phyloP scores from a whole-genome alignment of 2,329 filamentous ascomycete genomes.

The Zymoseptoria pseudotritici region DNA sequence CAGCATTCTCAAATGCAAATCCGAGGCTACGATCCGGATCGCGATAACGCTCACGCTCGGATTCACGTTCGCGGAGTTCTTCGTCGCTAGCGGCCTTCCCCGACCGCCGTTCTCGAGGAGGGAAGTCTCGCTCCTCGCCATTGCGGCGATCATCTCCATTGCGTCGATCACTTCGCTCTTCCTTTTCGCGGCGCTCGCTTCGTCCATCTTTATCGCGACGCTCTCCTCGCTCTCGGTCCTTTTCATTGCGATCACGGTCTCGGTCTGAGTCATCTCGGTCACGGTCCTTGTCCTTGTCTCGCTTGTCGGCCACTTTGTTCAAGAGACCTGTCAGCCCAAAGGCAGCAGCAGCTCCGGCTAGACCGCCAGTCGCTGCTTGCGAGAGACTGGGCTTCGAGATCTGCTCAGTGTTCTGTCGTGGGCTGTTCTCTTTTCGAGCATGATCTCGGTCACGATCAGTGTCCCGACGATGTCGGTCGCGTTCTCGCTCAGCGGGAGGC shows the following conservation, averaged over 20 bases:
- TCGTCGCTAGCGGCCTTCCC: constrained; percentile 19
- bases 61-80: constrained; percentile 17
- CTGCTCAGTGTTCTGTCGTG: constrained; percentile 14
- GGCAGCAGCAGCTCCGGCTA: constrained; percentile 27
- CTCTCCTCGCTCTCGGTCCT: constrained; percentile 15
- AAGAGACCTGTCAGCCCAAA: constrained; percentile 24
- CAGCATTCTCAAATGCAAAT: constrained; percentile 27
- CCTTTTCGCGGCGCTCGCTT: constrained; percentile 5
- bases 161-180: constrained; percentile 9
- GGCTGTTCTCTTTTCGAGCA: constrained; percentile 20
- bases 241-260: constrained; percentile 15
- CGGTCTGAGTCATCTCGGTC: constrained; percentile 15
- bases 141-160: constrained; percentile 4
- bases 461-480: constrained; percentile 22
- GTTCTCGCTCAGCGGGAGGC: constrained; percentile 15
- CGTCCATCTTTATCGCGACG: constrained; percentile 14
- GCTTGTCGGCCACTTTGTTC: constrained; percentile 19
- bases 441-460: constrained; percentile 18
- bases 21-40: constrained; percentile 26
- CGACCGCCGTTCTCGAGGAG: constrained; percentile 7
- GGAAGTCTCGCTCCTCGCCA: constrained; percentile 4
- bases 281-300: constrained; percentile 19
- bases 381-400: constrained; percentile 19
- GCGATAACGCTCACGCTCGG: constrained; percentile 20
- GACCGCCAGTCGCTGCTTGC: constrained; percentile 24